Evolutionary conservation across 345 rosid species (phyloP).

Genomic region (Corchorus capsularis): DNA sequence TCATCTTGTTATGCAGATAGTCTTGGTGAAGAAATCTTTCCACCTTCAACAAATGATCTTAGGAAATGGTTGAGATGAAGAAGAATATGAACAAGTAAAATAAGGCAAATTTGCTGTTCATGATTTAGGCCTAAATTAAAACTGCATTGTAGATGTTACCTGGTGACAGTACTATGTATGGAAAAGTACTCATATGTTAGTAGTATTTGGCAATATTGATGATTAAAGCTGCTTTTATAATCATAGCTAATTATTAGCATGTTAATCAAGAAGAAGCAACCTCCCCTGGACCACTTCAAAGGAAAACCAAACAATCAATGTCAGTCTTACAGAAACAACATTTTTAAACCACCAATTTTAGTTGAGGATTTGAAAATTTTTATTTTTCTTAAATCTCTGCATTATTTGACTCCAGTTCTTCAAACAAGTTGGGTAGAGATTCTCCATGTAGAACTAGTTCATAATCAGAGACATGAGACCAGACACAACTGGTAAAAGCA

Average conservation of each 20-base stretch:
- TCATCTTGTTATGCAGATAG: constrained; percentile 41
- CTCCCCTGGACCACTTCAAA: constrained; percentile 6
- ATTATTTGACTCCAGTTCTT: too few relatives aligned
- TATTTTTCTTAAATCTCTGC: too few relatives aligned
- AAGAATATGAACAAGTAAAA: neutral
- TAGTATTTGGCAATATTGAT: neutral
- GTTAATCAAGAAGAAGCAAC: neutral
- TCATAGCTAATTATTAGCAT: constrained; percentile 3
- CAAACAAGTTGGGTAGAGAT: too few relatives aligned
- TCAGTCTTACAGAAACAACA: neutral
- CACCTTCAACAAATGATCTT: constrained; percentile 39
- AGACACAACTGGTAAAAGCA: too few relatives aligned
- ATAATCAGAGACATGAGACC: too few relatives aligned
- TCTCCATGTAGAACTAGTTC: too few relatives aligned
- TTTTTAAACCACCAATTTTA: too few relatives aligned
- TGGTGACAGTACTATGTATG: neutral
- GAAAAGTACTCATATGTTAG: constrained; percentile 3
- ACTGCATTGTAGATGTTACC: neutral
- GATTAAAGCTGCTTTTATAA: neutral
- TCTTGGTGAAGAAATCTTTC: constrained; percentile 44
- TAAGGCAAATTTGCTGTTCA: neutral
- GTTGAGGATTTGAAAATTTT: too few relatives aligned
- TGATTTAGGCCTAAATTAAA: too few relatives aligned
- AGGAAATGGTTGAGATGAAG: constrained; percentile 46
- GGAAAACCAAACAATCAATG: neutral